These are phyloP conservation scores for Starmera caribaea DNA, from an alignment of 805 yeast genomes.

Conservation along the genomic window DNA sequence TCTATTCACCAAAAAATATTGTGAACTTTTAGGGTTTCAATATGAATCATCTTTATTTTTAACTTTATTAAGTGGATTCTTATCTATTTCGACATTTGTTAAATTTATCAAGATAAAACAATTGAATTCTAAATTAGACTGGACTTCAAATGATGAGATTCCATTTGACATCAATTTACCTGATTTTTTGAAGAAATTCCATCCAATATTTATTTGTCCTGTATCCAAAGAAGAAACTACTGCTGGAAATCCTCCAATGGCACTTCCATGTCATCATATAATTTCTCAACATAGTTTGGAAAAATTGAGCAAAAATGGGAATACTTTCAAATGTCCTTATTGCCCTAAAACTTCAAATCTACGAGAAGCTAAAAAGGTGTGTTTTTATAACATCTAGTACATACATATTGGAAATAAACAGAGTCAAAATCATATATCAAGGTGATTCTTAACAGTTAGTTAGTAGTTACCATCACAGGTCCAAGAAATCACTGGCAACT, in stretches of 20 bases:
- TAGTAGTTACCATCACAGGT: slow-evolving; percentile 34
- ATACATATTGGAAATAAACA: too few species aligned
- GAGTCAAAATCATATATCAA: too few species aligned
- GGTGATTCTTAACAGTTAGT: too few species aligned
- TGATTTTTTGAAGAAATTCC: slow-evolving; percentile 36
- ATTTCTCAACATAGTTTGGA: slow-evolving; percentile 44
- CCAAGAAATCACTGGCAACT: slow-evolving; percentile 88
- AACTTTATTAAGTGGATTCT: slow-evolving; percentile 40
- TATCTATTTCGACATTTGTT: slow-evolving; percentile 42
- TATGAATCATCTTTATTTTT: slow-evolving; percentile 44
- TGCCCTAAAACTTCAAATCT: slow-evolving; percentile 44
- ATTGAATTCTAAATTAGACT: slow-evolving; percentile 30
- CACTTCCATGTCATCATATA: slow-evolving; percentile 56
- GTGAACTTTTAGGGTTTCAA: slow-evolving; percentile 37
- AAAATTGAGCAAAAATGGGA: slow-evolving; percentile 32
- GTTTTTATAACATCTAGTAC: slow-evolving; percentile 22
- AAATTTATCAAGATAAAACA: slow-evolving; percentile 36
- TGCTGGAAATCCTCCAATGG: slow-evolving; percentile 47
- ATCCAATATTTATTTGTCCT: slow-evolving; percentile 64
- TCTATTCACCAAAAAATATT: slow-evolving; percentile 38
- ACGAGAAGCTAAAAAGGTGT: slow-evolving; percentile 33
- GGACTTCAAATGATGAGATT: slow-evolving; percentile 50
- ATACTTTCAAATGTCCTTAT: slow-evolving; percentile 61
- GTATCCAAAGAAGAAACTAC: slow-evolving; percentile 57
- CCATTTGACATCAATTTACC: slow-evolving; percentile 58